phyloP scores from a whole-genome alignment of 148 eudicot species.

The Chenopodium formosanum region DNA sequence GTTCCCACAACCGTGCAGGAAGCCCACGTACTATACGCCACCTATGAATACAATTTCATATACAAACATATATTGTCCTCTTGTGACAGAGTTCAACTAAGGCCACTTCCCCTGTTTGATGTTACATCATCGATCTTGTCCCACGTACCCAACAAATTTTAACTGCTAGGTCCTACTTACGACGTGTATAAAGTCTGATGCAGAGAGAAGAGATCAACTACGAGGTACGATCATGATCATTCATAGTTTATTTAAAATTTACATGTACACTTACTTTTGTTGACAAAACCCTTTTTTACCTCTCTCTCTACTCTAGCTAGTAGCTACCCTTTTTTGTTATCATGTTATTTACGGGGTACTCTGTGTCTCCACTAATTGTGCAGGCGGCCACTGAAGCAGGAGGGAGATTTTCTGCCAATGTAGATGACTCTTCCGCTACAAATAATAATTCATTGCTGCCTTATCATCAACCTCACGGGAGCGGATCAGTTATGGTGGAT shows the following conservation, averaged over 20 bases:
- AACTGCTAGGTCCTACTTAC: neutral
- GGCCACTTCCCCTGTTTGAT: constrained; percentile 15
- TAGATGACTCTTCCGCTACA: constrained; percentile 22
- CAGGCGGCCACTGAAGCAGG: constrained; percentile 38
- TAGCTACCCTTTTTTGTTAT: neutral
- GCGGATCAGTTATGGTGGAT: constrained; percentile 42
- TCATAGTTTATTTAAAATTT: neutral
- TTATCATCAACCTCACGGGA: constrained; percentile 34
- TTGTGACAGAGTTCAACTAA: constrained; percentile 23
- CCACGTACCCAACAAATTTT: constrained; percentile 12
- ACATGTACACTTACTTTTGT: neutral
- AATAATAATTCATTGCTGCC: constrained; percentile 22
- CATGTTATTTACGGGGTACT: constrained; percentile 25
- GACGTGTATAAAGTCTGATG: constrained; percentile 32
- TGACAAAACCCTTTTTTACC: neutral
- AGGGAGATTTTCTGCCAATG: constrained; percentile 21
- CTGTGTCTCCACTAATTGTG: constrained; percentile 24
- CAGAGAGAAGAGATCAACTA: constrained; percentile 56
- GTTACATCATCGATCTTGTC: neutral
- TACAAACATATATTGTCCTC: constrained; percentile 21
- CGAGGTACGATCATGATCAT: constrained; percentile 36
- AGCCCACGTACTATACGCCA: neutral
- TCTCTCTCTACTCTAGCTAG: neutral
- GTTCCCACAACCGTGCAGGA: neutral
- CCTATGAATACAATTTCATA: neutral